These are phyloP conservation scores for Starmerella sp. DNA, from an alignment of 805 yeast genomes.

Conservation along the genomic window DNA sequence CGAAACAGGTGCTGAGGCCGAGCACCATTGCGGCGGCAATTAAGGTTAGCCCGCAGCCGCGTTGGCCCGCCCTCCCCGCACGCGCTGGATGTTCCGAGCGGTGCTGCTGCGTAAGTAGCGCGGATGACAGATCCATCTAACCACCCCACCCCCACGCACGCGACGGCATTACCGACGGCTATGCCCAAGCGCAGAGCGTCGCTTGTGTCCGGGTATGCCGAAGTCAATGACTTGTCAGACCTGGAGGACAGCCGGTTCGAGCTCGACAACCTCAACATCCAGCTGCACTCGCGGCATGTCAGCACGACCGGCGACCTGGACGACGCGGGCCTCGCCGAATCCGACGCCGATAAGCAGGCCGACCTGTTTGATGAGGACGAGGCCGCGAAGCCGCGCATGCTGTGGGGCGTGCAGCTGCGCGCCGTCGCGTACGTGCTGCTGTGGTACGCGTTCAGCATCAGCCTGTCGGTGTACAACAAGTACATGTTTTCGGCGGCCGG, in stretches of 20 bases:
- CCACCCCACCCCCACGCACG: not conserved
- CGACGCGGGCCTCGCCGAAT: not conserved
- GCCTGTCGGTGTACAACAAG: constrained; percentile 56
- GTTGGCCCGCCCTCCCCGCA: no score
- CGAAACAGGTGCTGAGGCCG: no score
- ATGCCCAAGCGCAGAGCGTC: constrained; percentile 8
- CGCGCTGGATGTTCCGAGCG: no score
- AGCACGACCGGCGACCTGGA: not conserved
- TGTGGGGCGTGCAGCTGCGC: not conserved
- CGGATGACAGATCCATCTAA: not conserved
- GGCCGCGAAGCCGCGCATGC: not conserved
- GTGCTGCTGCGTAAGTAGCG: no score
- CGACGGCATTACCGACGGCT: not conserved
- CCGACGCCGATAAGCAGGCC: not conserved
- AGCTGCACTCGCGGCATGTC: not conserved
- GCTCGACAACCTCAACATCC: constrained; percentile 3
- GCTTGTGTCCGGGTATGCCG: not conserved
- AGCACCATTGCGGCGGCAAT: no score
- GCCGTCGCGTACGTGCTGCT: constrained; percentile 19
- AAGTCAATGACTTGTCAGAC: constrained; percentile 8
- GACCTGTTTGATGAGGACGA: not conserved
- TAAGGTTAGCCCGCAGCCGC: no score
- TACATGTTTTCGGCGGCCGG: constrained; percentile 87
- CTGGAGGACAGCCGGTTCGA: constrained; percentile 7
- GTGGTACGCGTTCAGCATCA: constrained; percentile 32